Conservation (phyloP, 352 stramenopile genomes). For the Globisporangium paroecandrum region DNA sequence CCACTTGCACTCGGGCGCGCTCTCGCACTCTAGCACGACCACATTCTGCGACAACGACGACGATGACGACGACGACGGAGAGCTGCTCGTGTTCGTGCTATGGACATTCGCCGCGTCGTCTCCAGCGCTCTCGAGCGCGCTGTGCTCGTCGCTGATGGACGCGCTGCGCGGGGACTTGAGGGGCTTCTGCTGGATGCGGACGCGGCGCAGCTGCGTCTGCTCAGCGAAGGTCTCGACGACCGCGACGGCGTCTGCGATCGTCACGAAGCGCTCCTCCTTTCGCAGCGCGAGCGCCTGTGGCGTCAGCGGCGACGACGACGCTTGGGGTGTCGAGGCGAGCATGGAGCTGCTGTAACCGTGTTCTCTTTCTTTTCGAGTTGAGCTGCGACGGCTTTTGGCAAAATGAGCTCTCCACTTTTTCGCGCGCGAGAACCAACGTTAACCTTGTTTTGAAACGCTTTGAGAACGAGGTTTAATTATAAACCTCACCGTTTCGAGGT, state of each 20-base stretch:
- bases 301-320: background rate
- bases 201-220: slow-evolving; percentile 48
- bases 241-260: slow-evolving; percentile 58
- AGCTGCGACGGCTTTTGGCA: slow-evolving; percentile 51
- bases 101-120: background rate
- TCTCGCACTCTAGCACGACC: slow-evolving; percentile 60
- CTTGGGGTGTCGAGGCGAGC: background rate
- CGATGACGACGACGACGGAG: slow-evolving; percentile 2
- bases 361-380: slow-evolving; percentile 7
- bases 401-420: slow-evolving; percentile 12
- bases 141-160: slow-evolving; percentile 11
- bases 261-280: slow-evolving; percentile 63
- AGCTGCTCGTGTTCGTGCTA: slow-evolving; percentile 1
- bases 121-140: background rate
- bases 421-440: background rate
- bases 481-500: background rate
- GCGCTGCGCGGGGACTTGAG: slow-evolving; percentile 6
- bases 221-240: slow-evolving; percentile 58
- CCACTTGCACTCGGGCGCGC: slow-evolving; percentile 68
- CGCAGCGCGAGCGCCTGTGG: slow-evolving; percentile 23
- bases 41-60: slow-evolving; percentile 26
- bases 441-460: slow-evolving; percentile 3
- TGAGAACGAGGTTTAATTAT: slow-evolving; percentile 15
- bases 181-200: slow-evolving; percentile 42
- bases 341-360: background rate